These are phyloP conservation scores for Neurospora cerealis DNA, from an alignment of 495 filamentous ascomycete genomes.

Conservation along the genomic window DNA sequence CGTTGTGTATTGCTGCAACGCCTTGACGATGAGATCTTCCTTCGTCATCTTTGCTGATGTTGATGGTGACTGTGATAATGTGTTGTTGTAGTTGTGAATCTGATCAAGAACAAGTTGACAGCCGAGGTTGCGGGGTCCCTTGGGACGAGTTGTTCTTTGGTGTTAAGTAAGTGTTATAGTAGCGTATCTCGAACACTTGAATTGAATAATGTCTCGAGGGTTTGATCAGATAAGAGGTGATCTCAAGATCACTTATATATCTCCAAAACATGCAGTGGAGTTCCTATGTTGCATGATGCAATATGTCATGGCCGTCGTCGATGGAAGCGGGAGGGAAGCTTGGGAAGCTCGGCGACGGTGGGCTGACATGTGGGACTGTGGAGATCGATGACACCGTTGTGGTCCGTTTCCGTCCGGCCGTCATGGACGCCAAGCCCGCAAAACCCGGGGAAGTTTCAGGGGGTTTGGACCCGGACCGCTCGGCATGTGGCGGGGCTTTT, in stretches of 20 bases:
- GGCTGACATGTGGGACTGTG: background rate
- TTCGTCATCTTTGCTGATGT: constrained; percentile 9
- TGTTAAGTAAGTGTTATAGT: background rate
- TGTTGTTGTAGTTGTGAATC: background rate
- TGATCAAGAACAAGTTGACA: background rate
- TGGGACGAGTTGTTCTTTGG: background rate
- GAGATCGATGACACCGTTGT: background rate
- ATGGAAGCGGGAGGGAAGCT: background rate
- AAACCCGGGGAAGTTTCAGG: background rate
- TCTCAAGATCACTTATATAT: background rate
- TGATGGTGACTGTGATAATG: background rate
- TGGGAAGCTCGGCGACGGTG: background rate
- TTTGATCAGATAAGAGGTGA: background rate
- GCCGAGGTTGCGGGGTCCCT: background rate
- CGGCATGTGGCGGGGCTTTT: background rate
- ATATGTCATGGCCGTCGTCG: background rate
- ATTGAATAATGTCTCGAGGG: background rate
- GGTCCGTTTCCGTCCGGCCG: background rate
- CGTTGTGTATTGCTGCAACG: constrained; percentile 34
- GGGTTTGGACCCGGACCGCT: background rate
- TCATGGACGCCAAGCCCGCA: background rate
- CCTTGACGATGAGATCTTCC: constrained; percentile 28
- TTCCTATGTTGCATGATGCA: background rate
- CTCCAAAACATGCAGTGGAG: background rate
- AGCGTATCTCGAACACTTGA: background rate